These are phyloP conservation scores for Pseudocercospora musae DNA, from an alignment of 2,329 filamentous ascomycete genomes.

Conservation along the genomic window DNA sequence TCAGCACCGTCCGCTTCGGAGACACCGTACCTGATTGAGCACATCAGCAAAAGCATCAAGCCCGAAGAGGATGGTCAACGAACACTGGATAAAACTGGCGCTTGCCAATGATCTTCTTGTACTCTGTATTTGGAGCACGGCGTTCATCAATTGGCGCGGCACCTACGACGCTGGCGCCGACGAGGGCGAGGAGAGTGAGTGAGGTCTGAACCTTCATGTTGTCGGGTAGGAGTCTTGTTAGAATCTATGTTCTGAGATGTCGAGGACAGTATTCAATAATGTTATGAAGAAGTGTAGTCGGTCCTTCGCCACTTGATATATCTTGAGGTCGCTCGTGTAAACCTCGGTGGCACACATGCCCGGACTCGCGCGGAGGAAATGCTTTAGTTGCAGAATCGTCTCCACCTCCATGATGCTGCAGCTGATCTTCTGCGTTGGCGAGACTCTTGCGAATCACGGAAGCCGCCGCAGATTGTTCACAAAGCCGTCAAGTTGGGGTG, in stretches of 20 bases:
- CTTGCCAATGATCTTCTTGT: neutral
- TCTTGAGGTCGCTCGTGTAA: neutral
- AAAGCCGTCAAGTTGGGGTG: neutral
- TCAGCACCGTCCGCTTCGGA: neutral
- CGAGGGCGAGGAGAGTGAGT: neutral
- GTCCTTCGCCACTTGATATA: neutral
- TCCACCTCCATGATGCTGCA: neutral
- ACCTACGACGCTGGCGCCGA: neutral
- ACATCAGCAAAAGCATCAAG: neutral
- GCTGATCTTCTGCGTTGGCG: neutral
- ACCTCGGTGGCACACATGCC: neutral
- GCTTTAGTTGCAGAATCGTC: neutral
- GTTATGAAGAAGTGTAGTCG: neutral
- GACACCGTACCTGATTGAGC: neutral
- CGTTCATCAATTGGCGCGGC: neutral
- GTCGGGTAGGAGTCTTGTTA: neutral
- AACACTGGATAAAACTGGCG: neutral
- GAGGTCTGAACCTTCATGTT: neutral
- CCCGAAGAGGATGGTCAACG: neutral
- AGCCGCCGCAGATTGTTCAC: neutral
- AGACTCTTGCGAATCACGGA: neutral
- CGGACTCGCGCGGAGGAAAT: neutral
- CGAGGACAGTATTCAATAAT: neutral
- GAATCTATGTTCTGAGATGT: neutral
- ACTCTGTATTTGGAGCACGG: neutral